These are phyloP conservation scores for Penicillium paradoxum DNA, from an alignment of 495 filamentous ascomycete species.

Conservation along the genomic window DNA sequence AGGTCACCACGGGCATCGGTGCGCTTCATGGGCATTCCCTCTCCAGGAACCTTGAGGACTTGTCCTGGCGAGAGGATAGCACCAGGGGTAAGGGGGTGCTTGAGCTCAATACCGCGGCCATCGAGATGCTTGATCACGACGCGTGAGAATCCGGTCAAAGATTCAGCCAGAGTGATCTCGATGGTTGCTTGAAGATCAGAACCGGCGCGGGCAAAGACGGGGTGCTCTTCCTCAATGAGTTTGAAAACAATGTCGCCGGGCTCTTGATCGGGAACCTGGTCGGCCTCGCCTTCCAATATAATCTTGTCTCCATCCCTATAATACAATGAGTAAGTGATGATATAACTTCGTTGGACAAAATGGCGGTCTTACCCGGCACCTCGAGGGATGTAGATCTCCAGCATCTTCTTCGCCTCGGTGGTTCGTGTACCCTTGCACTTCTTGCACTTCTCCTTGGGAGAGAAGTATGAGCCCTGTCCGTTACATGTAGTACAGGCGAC, in stretches of 20 bases:
- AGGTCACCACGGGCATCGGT: constrained; percentile 80
- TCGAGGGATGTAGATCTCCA: constrained; percentile 93
- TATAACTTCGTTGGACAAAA: too few species aligned
- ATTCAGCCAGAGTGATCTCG: constrained; percentile 74
- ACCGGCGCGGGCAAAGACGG: constrained; percentile 72
- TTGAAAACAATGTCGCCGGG: constrained; percentile 92
- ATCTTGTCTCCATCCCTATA: constrained; percentile 77
- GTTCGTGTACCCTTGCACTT: constrained; percentile 93
- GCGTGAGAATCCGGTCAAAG: constrained; percentile 81
- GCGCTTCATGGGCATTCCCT: constrained; percentile 92
- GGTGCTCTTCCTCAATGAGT: constrained; percentile 75
- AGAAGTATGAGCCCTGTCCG: constrained; percentile 76
- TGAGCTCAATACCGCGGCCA: constrained; percentile 80
- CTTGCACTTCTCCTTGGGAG: constrained; percentile 94
- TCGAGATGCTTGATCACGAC: constrained; percentile 92
- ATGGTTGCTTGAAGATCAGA: constrained; percentile 77
- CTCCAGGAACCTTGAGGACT: constrained; percentile 74
- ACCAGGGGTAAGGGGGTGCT: constrained; percentile 62
- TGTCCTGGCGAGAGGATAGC: constrained; percentile 75
- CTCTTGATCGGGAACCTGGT: constrained; percentile 84
- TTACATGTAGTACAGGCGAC: constrained; percentile 72
- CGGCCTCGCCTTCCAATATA: constrained; percentile 87
- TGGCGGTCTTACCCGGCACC: constrained; percentile 57
- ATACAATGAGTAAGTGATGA: constrained; percentile 14
- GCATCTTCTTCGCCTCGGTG: constrained; percentile 76